Evolutionary conservation across 495 filamentous ascomycete genomes (phyloP).

Genomic region (Tetracladium marchalianum): DNA sequence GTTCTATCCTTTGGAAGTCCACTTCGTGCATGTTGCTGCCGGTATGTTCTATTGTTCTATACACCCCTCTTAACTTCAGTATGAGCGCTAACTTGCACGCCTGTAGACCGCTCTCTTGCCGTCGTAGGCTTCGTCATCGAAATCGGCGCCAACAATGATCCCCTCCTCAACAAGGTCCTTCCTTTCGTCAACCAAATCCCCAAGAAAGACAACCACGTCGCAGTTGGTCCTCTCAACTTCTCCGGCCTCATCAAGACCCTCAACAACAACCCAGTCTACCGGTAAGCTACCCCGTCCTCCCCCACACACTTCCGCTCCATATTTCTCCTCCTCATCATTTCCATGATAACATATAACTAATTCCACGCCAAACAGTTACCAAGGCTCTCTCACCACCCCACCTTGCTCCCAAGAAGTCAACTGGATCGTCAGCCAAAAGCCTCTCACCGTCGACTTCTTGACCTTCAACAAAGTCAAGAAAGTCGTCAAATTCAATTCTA

Average conservation of each 20-base stretch:
- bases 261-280: not conserved
- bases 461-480: conserved; percentile 46
- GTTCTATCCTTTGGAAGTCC: conserved; percentile 50
- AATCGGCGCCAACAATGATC: conserved; percentile 31
- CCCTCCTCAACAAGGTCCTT: conserved; percentile 45
- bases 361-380: conserved; percentile 30
- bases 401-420: conserved; percentile 53
- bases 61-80: not conserved
- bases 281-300: not conserved
- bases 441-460: conserved; percentile 39
- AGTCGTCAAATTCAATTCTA: conserved; percentile 54
- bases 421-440: conserved; percentile 45
- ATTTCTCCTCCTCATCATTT: conserved; percentile 18
- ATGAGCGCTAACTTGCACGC: too few relatives aligned
- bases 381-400: conserved; percentile 58
- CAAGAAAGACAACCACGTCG: conserved; percentile 41
- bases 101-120: conserved; percentile 24
- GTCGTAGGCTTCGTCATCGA: conserved; percentile 54
- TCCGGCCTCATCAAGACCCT: conserved; percentile 31
- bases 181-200: conserved; percentile 39
- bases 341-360: conserved; percentile 15
- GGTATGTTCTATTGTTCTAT: conserved; percentile 17
- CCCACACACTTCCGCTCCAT: conserved; percentile 32
- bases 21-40: conserved; percentile 50
- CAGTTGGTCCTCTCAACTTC: conserved; percentile 47